Evolutionary conservation across 169 alveolate genomes (phyloP).

Genomic region (Hammondia hammondi): DNA sequence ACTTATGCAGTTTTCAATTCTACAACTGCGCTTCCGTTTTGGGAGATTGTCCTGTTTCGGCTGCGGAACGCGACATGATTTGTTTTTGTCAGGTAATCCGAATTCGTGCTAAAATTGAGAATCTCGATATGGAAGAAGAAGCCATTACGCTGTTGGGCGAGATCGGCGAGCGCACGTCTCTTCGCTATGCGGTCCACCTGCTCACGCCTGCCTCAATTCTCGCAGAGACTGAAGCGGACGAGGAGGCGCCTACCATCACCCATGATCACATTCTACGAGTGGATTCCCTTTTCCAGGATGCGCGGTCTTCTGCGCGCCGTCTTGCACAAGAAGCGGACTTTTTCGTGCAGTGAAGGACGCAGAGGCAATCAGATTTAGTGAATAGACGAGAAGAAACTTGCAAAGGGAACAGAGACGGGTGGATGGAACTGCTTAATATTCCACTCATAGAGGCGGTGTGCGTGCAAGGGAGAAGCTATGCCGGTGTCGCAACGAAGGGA

Average conservation of each 20-base stretch:
- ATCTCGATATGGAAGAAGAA: constrained; percentile 93
- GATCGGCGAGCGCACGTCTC: constrained; percentile 95
- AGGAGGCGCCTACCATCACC: constrained; percentile 81
- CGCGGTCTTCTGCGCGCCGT: constrained; percentile 95
- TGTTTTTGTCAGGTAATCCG: constrained; percentile 90
- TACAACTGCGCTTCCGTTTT: no score
- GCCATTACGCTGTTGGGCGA: constrained; percentile 95
- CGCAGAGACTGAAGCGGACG: constrained; percentile 92
- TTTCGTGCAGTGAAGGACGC: constrained; percentile 45
- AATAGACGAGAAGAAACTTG: no score
- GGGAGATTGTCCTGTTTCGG: constrained; percentile 30
- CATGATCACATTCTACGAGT: constrained; percentile 94
- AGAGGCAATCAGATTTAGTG: not conserved
- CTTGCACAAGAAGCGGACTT: constrained; percentile 87
- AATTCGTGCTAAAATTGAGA: constrained; percentile 96
- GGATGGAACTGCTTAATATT: no score
- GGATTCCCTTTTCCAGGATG: constrained; percentile 95
- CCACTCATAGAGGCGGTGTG: no score
- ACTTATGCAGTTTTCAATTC: not conserved
- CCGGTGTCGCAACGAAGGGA: no score
- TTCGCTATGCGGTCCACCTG: constrained; percentile 94
- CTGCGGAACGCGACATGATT: constrained; percentile 41
- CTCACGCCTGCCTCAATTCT: constrained; percentile 97
- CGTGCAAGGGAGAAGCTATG: no score
- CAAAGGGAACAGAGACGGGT: no score